Evolutionary conservation across 2,329 filamentous ascomycete species (phyloP), one percentile per base, ranked within the genome.

Genomic region (Aureobasidium sp.): DNA sequence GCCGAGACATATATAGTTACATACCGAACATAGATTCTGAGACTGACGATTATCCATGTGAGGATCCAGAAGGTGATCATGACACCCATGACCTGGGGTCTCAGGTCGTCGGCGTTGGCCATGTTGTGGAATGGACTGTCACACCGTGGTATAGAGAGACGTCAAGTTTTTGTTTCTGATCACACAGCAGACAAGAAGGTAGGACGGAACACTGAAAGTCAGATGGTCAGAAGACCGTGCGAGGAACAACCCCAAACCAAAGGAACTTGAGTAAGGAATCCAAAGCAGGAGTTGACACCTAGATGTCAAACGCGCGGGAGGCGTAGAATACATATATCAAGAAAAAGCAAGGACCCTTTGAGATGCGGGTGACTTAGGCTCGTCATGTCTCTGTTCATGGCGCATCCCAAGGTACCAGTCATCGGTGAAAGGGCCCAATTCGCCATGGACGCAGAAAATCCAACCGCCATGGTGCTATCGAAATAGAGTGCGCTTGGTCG

Each of bases 11-110:
- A 17, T 31, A 35, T 15, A 27, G n/a, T 15, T 17, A 52, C 56
- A 60, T 63, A 65, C 64, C 64, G 39, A 29, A 65, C 64, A 59
- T 64, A 65, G 40, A 65, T 8, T 33, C 64, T 29, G 6, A 62
- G 39, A 27, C 35, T 17, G 27, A 62, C 61, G 24, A 59, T 40
- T 5, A 24, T 17, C 44, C 47, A 62, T n/a, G 53, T 5, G 19
- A 59, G 39, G 15, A 62, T 22, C 52, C 50, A 62, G 22, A 62
- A 62, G 24, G 47, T 37, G 19, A 59, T 39, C 42, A 45, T 52
- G 29, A 59, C 54, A 37, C 44, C 44, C 39, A 44, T 9, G 2
- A 62, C 52, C 39, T 62, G 61, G 7, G 53, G 53, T 11, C 53
- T 27, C 35, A 50, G 19, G 39, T 59, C 54, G 44, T 60, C 42